These are phyloP conservation scores for Aspergillus sp. DNA, from an alignment of 2,329 filamentous ascomycete genomes.

Conservation along the genomic window DNA sequence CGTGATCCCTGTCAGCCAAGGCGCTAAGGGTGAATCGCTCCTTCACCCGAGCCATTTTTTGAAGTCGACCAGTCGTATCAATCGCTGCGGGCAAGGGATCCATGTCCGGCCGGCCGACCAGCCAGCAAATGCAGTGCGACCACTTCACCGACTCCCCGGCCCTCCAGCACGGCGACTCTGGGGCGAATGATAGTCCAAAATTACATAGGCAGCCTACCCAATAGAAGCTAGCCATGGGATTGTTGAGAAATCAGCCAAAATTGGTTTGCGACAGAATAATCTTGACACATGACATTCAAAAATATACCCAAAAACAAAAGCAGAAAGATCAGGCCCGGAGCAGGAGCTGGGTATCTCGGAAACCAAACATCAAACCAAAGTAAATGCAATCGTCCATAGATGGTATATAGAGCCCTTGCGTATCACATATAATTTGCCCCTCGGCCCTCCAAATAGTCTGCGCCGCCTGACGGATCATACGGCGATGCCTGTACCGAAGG, in stretches of 20 bases:
- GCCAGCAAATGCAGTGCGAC: neutral
- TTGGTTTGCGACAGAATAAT: neutral
- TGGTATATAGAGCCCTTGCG: neutral
- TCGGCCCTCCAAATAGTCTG: constrained; percentile 23
- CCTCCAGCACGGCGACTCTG: too few relatives aligned
- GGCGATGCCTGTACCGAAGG: constrained; percentile 8
- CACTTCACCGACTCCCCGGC: neutral
- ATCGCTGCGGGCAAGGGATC: too few relatives aligned
- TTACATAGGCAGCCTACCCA: neutral
- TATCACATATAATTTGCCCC: constrained; percentile 1
- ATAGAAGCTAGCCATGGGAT: neutral
- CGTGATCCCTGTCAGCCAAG: too few relatives aligned
- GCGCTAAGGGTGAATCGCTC: neutral
- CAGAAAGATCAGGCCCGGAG: too few relatives aligned
- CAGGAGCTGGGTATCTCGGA: neutral
- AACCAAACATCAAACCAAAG: neutral
- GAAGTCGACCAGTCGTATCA: too few relatives aligned
- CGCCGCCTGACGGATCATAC: constrained; percentile 5
- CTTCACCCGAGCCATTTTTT: neutral
- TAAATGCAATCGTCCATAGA: neutral
- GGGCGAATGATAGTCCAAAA: neutral
- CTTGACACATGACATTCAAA: neutral
- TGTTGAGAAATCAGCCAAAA: neutral
- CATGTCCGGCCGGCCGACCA: neutral
- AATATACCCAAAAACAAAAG: neutral